Evolutionary conservation across 768 basidiomycete genomes (phyloP).

Genomic region (Boletus rex-veris): DNA sequence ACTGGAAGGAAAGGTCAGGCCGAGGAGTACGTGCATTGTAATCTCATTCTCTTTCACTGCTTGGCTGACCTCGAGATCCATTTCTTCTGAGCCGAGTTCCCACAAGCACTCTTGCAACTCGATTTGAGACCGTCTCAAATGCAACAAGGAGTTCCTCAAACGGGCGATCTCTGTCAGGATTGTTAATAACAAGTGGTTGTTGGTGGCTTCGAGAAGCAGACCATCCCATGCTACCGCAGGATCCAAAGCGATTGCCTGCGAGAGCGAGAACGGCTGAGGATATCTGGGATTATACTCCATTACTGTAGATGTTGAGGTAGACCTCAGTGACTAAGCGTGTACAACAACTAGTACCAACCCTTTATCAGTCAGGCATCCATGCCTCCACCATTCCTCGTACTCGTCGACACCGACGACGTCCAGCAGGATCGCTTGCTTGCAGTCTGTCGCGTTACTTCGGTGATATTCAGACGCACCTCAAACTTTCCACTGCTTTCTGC

Average conservation of each 20-base stretch:
- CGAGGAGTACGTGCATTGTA: conserved; percentile 55
- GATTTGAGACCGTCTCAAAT: conserved; percentile 59
- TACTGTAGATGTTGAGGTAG: background rate
- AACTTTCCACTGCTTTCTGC: conserved; percentile 29
- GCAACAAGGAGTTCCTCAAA: conserved; percentile 65
- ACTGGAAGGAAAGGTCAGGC: conserved; percentile 6
- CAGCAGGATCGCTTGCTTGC: conserved; percentile 50
- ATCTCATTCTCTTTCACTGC: conserved; percentile 69
- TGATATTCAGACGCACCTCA: conserved; percentile 50
- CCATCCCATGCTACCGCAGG: conserved; percentile 70
- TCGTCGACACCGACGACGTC: conserved; percentile 46
- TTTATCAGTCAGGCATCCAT: conserved; percentile 3
- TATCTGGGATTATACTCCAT: conserved; percentile 71
- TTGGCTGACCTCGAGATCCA: conserved; percentile 55
- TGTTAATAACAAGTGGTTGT: conserved; percentile 1
- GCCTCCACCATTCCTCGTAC: conserved; percentile 49
- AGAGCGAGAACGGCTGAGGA: conserved; percentile 70
- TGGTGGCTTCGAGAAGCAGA: conserved; percentile 23
- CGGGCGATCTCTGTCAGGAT: conserved; percentile 62
- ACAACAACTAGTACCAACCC: background rate
- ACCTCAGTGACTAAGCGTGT: conserved; percentile 20
- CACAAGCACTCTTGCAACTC: conserved; percentile 48
- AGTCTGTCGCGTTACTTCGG: conserved; percentile 72
- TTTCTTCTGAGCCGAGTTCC: conserved; percentile 31
- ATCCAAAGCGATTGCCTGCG: conserved; percentile 62